Evolutionary conservation across 1,284 basidiomycete genomes (phyloP).

Genomic region (Tylopilus orsonianus): DNA sequence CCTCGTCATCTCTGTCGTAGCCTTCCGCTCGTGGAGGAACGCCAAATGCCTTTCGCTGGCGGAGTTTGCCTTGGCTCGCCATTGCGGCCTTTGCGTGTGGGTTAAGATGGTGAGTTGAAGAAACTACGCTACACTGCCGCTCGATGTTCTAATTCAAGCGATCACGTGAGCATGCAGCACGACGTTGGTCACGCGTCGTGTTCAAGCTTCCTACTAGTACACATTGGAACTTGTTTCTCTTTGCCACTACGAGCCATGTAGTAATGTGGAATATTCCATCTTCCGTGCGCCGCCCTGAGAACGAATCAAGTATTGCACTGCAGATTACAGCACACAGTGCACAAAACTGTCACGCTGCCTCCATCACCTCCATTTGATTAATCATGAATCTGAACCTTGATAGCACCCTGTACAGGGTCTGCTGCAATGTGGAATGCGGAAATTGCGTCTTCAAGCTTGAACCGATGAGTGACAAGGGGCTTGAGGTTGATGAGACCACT

Average conservation of each 20-base stretch:
- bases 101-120: slow-evolving; percentile 4
- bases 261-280: too few relatives aligned
- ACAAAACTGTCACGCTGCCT: not conserved
- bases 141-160: slow-evolving; percentile 1
- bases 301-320: not conserved
- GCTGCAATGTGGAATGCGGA: slow-evolving; percentile 78
- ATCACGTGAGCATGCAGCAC: slow-evolving; percentile 32
- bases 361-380: slow-evolving; percentile 18
- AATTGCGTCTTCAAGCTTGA: slow-evolving; percentile 73
- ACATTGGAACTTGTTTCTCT: too few relatives aligned
- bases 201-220: too few relatives aligned
- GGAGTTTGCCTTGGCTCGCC: slow-evolving; percentile 35
- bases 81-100: slow-evolving; percentile 22
- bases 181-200: too few relatives aligned
- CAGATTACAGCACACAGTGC: not conserved
- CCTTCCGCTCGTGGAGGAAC: slow-evolving; percentile 23
- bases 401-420: slow-evolving; percentile 63
- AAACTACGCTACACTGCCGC: slow-evolving; percentile 2
- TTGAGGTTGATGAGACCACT: slow-evolving; percentile 75
- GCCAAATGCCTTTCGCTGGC: slow-evolving; percentile 29
- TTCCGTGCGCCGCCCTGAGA: too few relatives aligned
- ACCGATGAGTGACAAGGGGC: slow-evolving; percentile 82
- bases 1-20: slow-evolving; percentile 37
- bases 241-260: too few relatives aligned
- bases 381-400: slow-evolving; percentile 63